These are phyloP conservation scores for Tetrapisispora iriomotensis DNA, from an alignment of 805 yeast genomes.

Conservation along the genomic window DNA sequence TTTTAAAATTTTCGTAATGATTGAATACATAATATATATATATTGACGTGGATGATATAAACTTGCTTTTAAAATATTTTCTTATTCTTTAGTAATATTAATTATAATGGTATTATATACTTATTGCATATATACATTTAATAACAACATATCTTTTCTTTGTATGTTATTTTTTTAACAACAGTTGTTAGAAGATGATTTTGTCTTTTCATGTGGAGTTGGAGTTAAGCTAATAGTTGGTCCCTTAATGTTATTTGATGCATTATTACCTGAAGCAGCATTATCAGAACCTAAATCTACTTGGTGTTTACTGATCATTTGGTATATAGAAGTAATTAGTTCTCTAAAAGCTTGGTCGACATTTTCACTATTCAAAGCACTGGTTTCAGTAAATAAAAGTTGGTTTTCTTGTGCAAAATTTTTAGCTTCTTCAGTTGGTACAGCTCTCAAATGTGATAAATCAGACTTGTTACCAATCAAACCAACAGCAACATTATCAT, in stretches of 20 bases:
- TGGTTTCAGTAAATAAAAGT: slow-evolving; percentile 88
- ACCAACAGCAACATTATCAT: slow-evolving; percentile 90
- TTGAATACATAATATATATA: no score
- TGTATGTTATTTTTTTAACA: no score
- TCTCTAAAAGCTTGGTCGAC: slow-evolving; percentile 93
- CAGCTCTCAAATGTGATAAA: slow-evolving; percentile 86
- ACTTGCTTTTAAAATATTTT: no score
- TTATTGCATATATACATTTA: no score
- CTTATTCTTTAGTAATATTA: no score
- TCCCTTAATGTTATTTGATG: slow-evolving; percentile 48
- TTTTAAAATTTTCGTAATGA: no score
- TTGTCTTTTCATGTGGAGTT: slow-evolving; percentile 75
- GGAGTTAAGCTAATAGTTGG: slow-evolving; percentile 91
- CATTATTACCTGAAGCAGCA: slow-evolving; percentile 28
- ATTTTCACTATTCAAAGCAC: slow-evolving; percentile 88
- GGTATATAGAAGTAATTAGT: slow-evolving; percentile 84
- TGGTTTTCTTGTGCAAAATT: slow-evolving; percentile 89
- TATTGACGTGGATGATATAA: no score
- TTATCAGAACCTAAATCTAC: slow-evolving; percentile 64
- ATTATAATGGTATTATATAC: no score
- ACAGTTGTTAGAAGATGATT: slow-evolving; percentile 43
- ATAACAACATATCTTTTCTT: no score
- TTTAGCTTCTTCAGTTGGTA: slow-evolving; percentile 95
- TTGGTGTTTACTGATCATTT: slow-evolving; percentile 88
- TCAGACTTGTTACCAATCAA: slow-evolving; percentile 89